Evolutionary conservation across 2,329 filamentous ascomycete species (phyloP), one percentile per base, ranked within the genome.

Genomic region (Pseudogymnoascus sp.): DNA sequence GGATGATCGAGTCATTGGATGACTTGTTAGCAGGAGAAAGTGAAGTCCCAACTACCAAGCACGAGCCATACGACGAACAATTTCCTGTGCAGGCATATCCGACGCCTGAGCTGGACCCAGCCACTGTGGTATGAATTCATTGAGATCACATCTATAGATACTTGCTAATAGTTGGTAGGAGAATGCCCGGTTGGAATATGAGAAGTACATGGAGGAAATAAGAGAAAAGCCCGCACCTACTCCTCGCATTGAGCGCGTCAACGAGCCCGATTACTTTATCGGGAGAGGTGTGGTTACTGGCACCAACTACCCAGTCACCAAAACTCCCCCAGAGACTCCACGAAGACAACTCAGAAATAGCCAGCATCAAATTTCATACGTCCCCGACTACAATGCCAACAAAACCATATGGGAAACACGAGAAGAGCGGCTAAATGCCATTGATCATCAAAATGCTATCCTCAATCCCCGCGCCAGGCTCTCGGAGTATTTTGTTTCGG

Each of bases 401-500:
- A 56, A 35, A 22, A 56, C 28, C 16, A 22, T 56, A 0, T 56
- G 50, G 50, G 50, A 35, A 19, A 56, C 50, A 7, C 8, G 50
- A 5, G 50, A 56, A 1, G 26, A 35, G 28, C n/a, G 50, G n/a
- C 8, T 56, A 5, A 56, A 35, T 22, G 50, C 50, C 10, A 56
- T 56, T 14, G 28, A 56, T 33, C 50, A 56, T 33, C 50, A 56
- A 33, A 56, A 56, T 56, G 50, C 16, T 12, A 56, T 56, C 6
- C 50, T 56, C 50, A 22, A 56, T 22, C 50, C 50, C 22, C 28
- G 50, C 26, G 28, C n/a, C n/a, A 56, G 50, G 14, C 50, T 56
- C 28, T 56, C 50, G n/a, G 50, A 56, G 7, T 56, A 56, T 56
- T 56, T 56, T 19, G 28, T 56, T 33, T 56, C 28, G 50, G 50